A percentile compares a stretch with the other conserved stretches of the same genome.
These are phyloP conservation scores for Albatrellus ellisii DNA, from an alignment of 768 basidiomycete genomes.

Conservation along the genomic window DNA sequence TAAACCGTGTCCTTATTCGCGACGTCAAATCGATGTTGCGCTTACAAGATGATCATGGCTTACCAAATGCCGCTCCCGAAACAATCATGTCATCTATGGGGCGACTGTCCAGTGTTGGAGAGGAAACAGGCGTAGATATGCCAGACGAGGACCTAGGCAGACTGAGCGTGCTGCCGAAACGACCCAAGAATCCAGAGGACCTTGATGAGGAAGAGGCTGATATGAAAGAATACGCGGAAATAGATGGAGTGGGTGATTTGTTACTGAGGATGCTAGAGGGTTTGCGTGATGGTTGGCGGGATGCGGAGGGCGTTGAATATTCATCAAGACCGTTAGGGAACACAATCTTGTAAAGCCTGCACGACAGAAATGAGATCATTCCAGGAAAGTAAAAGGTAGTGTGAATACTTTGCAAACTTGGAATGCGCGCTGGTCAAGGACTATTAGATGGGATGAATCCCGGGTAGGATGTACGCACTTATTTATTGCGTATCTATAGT, in stretches of 20 bases:
- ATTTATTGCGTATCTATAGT: constrained; percentile 36
- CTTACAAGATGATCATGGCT: constrained; percentile 10
- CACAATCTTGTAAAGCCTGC: constrained; percentile 49
- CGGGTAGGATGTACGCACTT: constrained; percentile 26
- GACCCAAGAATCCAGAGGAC: constrained; percentile 16
- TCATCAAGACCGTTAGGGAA: constrained; percentile 48
- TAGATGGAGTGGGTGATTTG: background rate
- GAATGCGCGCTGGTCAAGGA: constrained; percentile 41
- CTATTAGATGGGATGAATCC: background rate
- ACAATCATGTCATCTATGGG: constrained; percentile 61
- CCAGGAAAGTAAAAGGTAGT: constrained; percentile 5
- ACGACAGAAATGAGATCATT: background rate
- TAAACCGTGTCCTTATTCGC: constrained; percentile 24
- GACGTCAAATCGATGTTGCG: background rate
- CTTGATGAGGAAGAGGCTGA: constrained; percentile 3
- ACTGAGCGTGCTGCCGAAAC: constrained; percentile 17
- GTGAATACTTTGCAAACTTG: constrained; percentile 51
- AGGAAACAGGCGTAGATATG: constrained; percentile 3
- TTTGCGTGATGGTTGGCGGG: constrained; percentile 24
- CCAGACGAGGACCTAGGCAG: constrained; percentile 9
- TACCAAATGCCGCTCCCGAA: constrained; percentile 69
- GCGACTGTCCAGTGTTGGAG: constrained; percentile 24
- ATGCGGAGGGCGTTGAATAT: constrained; percentile 26
- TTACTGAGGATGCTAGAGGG: constrained; percentile 16
- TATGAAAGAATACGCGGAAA: constrained; percentile 12